Evolutionary conservation across 2,329 filamentous ascomycete species (phyloP).

Genomic region (Teratosphaeria epicoccoides): DNA sequence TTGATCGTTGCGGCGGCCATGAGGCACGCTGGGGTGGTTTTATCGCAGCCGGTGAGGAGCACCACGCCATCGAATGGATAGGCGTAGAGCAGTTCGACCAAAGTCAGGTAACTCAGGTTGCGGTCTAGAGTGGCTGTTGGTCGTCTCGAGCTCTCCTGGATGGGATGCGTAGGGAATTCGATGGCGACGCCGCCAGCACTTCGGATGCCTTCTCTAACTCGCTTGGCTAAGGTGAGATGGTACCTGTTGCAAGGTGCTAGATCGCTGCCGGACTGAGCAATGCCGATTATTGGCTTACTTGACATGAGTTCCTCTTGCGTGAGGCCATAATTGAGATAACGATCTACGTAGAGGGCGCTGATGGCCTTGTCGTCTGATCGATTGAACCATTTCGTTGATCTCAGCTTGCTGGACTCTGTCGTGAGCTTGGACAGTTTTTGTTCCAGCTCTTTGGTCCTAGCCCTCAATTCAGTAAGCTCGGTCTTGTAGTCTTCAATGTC

Average conservation of each 20-base stretch:
- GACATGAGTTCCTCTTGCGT: constrained; percentile 21
- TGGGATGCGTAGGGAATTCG: constrained; percentile 24
- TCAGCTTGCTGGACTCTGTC: constrained; percentile 10
- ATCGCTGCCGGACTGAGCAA: constrained; percentile 22
- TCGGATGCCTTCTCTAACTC: constrained; percentile 22
- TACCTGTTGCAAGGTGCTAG: constrained; percentile 23
- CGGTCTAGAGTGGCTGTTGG: constrained; percentile 23
- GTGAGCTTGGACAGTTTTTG: constrained; percentile 16
- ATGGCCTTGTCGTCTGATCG: constrained; percentile 20
- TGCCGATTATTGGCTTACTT: constrained; percentile 22
- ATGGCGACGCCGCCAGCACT: constrained; percentile 22
- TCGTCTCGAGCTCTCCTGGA: constrained; percentile 20
- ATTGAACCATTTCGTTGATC: constrained; percentile 22
- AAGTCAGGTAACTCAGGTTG: constrained; percentile 19
- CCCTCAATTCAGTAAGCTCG: constrained; percentile 18
- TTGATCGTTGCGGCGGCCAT: constrained; percentile 25
- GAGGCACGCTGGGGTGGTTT: constrained; percentile 22
- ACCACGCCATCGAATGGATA: constrained; percentile 25
- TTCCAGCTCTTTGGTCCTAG: constrained; percentile 20
- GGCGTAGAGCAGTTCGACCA: constrained; percentile 23
- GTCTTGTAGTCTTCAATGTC: constrained; percentile 25
- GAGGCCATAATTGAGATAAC: constrained; percentile 22
- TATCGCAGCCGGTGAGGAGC: constrained; percentile 22
- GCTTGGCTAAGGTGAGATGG: constrained; percentile 19
- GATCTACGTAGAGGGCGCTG: constrained; percentile 22